Evolutionary conservation across 371 early-diverging fungal species (phyloP).

Genomic region (Circinella umbellata): DNA sequence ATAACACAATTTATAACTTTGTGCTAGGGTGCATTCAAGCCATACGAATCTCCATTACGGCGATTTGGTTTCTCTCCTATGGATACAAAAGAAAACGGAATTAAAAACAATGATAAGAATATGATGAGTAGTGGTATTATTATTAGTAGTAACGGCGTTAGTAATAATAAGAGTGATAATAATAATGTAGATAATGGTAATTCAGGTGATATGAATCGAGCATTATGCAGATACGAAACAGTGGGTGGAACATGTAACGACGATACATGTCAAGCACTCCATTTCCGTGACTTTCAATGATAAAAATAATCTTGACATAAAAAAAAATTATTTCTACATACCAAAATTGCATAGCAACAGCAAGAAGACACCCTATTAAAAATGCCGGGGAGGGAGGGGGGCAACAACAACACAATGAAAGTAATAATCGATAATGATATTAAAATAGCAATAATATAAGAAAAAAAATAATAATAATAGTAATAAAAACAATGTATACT

Average conservation of each 20-base stretch:
- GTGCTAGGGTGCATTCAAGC: slow-evolving; percentile 23
- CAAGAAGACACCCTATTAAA: too few relatives aligned
- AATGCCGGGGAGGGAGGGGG: too few relatives aligned
- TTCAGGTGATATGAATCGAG: background rate
- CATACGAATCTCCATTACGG: slow-evolving; percentile 22
- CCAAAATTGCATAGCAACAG: too few relatives aligned
- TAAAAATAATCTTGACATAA: background rate
- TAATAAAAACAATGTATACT: too few relatives aligned
- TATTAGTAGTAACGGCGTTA: background rate
- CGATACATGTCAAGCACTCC: slow-evolving; percentile 28
- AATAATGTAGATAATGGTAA: too few relatives aligned
- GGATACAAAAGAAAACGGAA: background rate
- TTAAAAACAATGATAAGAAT: background rate
- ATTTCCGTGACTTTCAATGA: slow-evolving; percentile 29
- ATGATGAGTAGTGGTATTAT: too few relatives aligned
- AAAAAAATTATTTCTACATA: too few relatives aligned
- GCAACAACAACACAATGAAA: too few relatives aligned
- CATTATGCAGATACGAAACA: slow-evolving; percentile 25
- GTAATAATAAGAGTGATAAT: background rate
- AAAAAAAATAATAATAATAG: too few relatives aligned
- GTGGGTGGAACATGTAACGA: slow-evolving; percentile 35
- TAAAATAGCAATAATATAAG: too few relatives aligned
- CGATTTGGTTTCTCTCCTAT: slow-evolving; percentile 4
- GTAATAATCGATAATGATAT: too few relatives aligned
- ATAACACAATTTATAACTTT: too few relatives aligned